Conservation (phyloP, 805 yeast genomes). For the Saturnispora gosingensis region DNA sequence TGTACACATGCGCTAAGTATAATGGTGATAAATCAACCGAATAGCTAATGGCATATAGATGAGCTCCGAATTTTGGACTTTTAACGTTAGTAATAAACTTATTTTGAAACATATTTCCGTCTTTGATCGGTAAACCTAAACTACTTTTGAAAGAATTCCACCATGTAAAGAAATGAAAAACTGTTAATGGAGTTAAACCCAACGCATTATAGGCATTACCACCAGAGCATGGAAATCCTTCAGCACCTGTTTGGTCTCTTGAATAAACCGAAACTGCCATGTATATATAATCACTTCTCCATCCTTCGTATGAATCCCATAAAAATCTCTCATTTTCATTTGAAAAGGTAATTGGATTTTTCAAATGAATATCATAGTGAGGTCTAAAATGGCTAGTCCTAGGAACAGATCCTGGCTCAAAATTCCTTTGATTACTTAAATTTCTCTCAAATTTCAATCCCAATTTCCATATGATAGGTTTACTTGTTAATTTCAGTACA, state of each 20-base stretch:
- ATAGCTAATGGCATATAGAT: slow-evolving; percentile 67
- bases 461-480: slow-evolving; percentile 61
- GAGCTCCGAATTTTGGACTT: slow-evolving; percentile 26
- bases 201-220: slow-evolving; percentile 50
- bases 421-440: slow-evolving; percentile 27
- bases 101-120: slow-evolving; percentile 58
- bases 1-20: slow-evolving; percentile 63
- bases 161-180: slow-evolving; percentile 71
- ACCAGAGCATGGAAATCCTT: slow-evolving; percentile 13
- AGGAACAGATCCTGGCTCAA: slow-evolving; percentile 25
- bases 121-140: slow-evolving; percentile 67
- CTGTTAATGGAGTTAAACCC: slow-evolving; percentile 63
- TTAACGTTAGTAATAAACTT: slow-evolving; percentile 25
- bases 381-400: slow-evolving; percentile 43
- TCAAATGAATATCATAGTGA: slow-evolving; percentile 49
- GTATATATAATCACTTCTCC: slow-evolving; percentile 76
- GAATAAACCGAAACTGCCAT: slow-evolving; percentile 51
- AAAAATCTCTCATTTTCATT: slow-evolving; percentile 28
- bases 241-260: slow-evolving; percentile 14
- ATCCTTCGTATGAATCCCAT: slow-evolving; percentile 77
- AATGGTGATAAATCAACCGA: slow-evolving; percentile 65
- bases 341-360: slow-evolving; percentile 43
- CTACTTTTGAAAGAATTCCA: slow-evolving; percentile 79
- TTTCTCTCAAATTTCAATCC: slow-evolving; percentile 71
- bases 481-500: slow-evolving; percentile 53